Base-by-base conservation (phyloP, 2,329 filamentous ascomycete genomes). In the Zymoseptoria ardabiliae region DNA sequence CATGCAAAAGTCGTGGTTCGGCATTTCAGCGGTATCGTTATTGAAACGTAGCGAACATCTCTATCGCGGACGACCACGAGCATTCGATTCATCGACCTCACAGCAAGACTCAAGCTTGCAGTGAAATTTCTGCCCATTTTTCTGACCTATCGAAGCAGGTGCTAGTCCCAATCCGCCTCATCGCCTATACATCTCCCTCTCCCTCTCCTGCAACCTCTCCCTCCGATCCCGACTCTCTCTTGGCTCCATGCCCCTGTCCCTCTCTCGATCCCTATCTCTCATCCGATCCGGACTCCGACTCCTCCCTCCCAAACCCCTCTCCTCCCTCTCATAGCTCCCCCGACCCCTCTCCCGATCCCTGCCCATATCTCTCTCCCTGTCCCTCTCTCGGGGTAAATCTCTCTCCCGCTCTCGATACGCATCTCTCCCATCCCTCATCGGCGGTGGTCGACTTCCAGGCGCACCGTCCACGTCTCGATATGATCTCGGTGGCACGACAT, bases 101-200 rank as follows among this genome's bases (percentile, higher is more conserved):
- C 22, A 3, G 22, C 22, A 23, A 5, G 22, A 5, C 22, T 23
- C 22, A 23, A 23, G 22, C 22, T 5, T 3, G 22, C 22, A 23
- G 22, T 5, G 22, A 23, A 5, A 2, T 23, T 23, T 2, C 22
- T 23, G 22, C 22, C 22, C n/a, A n/a, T n/a, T n/a, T n/a, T n/a
- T n/a, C n/a, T n/a, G n/a, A n/a, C n/a, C n/a, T n/a, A n/a, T n/a
- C n/a, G n/a, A n/a, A n/a, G n/a, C n/a, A n/a, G n/a, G n/a, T n/a
- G n/a, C n/a, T n/a, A n/a, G n/a, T n/a, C n/a, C n/a, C n/a, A n/a
- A n/a, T n/a, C n/a, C n/a, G 23, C 23, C 6, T 41, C 35, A 70
- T 30, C 70, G 59, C 49, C 71, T 65, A 58, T 75, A 75, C 13
- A 73, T 54, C 52, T 74, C 72, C 51, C 72, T 66, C 56, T 75